Conservation (phyloP, 257 asterid genomes). For the Capsicum chinense region DNA sequence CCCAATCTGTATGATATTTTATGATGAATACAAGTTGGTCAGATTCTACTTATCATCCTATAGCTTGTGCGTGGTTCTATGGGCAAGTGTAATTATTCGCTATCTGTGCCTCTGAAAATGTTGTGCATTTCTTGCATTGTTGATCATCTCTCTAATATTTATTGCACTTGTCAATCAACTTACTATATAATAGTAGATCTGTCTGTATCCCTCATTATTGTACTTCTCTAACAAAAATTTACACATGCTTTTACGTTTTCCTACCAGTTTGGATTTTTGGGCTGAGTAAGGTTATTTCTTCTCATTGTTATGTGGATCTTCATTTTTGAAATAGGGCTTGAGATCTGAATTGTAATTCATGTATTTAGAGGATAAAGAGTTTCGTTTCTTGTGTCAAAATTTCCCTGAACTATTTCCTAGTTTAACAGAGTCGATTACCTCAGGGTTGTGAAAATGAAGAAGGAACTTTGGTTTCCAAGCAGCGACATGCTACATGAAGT, state of each 20-base stretch:
- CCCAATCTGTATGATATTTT: background rate
- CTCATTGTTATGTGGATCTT: background rate
- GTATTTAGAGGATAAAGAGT: background rate
- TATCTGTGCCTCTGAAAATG: background rate
- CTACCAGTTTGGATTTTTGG: background rate
- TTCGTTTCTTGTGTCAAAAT: background rate
- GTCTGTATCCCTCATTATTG: background rate
- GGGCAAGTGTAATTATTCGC: background rate
- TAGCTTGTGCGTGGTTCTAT: background rate
- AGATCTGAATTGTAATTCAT: background rate
- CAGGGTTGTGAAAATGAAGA: conserved; percentile 40
- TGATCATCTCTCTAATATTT: background rate
- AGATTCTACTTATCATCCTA: background rate
- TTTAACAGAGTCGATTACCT: conserved; percentile 12
- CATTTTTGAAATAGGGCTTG: background rate
- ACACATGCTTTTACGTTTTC: background rate
- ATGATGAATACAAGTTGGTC: background rate
- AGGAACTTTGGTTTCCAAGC: conserved; percentile 40
- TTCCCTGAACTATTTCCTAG: background rate
- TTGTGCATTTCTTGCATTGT: background rate
- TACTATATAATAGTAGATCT: background rate
- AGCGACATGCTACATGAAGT: conserved; percentile 49
- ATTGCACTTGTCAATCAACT: background rate
- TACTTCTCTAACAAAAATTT: background rate
- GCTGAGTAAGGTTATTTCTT: background rate